These are phyloP conservation scores for Houttuynia cordata DNA, from an alignment of 164 flowering plant genomes.

Conservation along the genomic window DNA sequence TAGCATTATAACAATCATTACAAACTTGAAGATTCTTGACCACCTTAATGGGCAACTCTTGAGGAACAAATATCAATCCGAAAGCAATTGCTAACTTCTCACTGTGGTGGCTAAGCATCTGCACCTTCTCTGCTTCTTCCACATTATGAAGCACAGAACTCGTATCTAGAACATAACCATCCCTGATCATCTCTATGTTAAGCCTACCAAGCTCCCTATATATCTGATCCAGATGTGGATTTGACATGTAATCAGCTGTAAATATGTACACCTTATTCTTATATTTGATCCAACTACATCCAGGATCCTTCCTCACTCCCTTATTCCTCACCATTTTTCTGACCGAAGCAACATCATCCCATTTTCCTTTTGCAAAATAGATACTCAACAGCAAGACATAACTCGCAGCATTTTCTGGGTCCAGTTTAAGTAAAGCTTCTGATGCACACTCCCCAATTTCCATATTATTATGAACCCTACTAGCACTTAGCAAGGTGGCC, in stretches of 20 bases:
- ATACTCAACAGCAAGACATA: conserved; percentile 68
- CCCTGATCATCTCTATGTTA: conserved; percentile 9
- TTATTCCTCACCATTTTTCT: conserved; percentile 60
- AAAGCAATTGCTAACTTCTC: conserved; percentile 24
- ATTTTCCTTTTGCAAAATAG: conserved; percentile 63
- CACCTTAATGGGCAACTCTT: conserved; percentile 16
- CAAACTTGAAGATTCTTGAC: conserved; percentile 22
- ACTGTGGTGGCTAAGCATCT: conserved; percentile 21
- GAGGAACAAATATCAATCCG: conserved; percentile 17
- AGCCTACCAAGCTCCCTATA: conserved; percentile 28
- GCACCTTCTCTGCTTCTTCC: conserved; percentile 14
- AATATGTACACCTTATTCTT: conserved; percentile 58
- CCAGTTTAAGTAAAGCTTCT: conserved; percentile 50
- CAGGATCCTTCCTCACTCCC: conserved; percentile 70
- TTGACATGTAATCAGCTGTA: conserved; percentile 68
- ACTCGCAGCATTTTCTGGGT: conserved; percentile 69
- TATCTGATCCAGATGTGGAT: conserved; percentile 47
- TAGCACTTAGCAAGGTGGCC: conserved; percentile 74
- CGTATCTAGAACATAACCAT: conserved; percentile 17
- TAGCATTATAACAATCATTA: conserved; percentile 79
- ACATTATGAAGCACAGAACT: conserved; percentile 19
- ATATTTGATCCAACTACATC: conserved; percentile 85
- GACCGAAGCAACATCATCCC: conserved; percentile 60
- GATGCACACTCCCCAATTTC: conserved; percentile 92
- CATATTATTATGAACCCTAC: conserved; percentile 49